Evolutionary conservation across 2,329 filamentous ascomycete genomes (phyloP).

Genomic region (Exophiala alcalophila): DNA sequence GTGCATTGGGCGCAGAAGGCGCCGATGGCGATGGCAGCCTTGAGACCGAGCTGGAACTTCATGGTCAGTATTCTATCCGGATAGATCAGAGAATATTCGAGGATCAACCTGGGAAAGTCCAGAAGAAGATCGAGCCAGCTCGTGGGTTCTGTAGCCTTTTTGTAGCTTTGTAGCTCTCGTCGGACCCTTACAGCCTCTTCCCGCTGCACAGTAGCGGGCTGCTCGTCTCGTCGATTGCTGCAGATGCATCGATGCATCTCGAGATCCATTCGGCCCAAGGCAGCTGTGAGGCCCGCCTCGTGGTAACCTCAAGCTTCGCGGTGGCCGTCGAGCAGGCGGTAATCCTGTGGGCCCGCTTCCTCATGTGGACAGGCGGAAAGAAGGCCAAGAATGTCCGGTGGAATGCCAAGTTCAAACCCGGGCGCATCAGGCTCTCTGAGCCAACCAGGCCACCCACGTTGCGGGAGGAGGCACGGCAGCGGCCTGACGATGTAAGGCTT

Average conservation of each 20-base stretch:
- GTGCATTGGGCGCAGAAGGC: slow-evolving; percentile 25
- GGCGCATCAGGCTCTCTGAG: slow-evolving; percentile 5
- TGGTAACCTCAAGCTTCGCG: slow-evolving; percentile 12
- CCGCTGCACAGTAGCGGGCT: not conserved
- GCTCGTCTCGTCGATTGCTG: too few species aligned
- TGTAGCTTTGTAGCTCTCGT: slow-evolving; percentile 10
- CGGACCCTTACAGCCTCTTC: not conserved
- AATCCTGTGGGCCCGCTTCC: slow-evolving; percentile 5
- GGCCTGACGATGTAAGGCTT: not conserved
- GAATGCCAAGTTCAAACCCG: slow-evolving; percentile 10
- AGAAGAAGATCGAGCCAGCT: slow-evolving; percentile 1
- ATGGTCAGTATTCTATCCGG: slow-evolving; percentile 2
- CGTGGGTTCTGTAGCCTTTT: slow-evolving; percentile 14
- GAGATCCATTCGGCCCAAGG: not conserved
- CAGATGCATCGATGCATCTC: not conserved
- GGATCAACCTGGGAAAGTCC: slow-evolving; percentile 5
- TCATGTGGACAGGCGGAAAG: slow-evolving; percentile 14
- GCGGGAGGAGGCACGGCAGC: not conserved
- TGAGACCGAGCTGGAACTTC: slow-evolving; percentile 15
- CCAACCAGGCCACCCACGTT: slow-evolving; percentile 24
- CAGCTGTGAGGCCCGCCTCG: slow-evolving; percentile 2
- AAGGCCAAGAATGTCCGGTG: slow-evolving; percentile 12
- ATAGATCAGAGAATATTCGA: not conserved
- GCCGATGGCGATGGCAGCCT: slow-evolving; percentile 17
- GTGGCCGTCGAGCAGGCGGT: slow-evolving; percentile 1